Conservation (phyloP, 2,329 filamentous ascomycete species). For the Alternaria brassicae region DNA sequence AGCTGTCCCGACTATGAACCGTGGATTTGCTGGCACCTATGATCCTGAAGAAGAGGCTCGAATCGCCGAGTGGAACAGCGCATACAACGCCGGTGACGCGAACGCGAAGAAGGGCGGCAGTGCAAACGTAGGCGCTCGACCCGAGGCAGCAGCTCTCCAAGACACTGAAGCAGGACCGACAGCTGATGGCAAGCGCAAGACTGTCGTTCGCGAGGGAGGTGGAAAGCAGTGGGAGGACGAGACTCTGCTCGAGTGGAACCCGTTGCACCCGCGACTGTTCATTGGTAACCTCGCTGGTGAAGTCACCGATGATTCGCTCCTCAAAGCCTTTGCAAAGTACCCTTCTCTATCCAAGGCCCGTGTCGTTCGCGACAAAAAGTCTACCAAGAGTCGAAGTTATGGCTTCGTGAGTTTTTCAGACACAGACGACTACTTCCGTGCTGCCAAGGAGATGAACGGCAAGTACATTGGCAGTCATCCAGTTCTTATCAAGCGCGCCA, state of each 20-base stretch:
- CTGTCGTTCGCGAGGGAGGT: constrained; percentile 85
- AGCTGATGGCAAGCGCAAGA: constrained; percentile 74
- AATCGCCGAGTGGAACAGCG: constrained; percentile 94
- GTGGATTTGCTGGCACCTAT: constrained; percentile 49
- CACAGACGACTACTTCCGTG: constrained; percentile 94
- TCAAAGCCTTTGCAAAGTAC: constrained; percentile 93
- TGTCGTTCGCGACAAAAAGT: constrained; percentile 93
- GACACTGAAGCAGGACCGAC: constrained; percentile 57
- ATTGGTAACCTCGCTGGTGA: constrained; percentile 97
- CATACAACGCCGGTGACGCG: constrained; percentile 73
- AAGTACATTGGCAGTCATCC: constrained; percentile 99
- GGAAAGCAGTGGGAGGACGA: constrained; percentile 93
- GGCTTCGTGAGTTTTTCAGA: constrained; percentile 97
- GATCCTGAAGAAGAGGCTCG: constrained; percentile 88
- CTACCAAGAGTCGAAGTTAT: constrained; percentile 94
- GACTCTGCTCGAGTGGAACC: constrained; percentile 92
- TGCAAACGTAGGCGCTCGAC: constrained; percentile 49
- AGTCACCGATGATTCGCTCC: constrained; percentile 92
- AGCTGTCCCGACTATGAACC: constrained; percentile 35
- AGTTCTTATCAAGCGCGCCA: constrained; percentile 83
- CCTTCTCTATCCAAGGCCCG: constrained; percentile 88
- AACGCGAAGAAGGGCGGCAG: constrained; percentile 54
- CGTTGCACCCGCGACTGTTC: constrained; percentile 90
- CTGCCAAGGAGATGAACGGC: constrained; percentile 96
- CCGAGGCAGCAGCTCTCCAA: constrained; percentile 41